Evolutionary conservation across 2,329 filamentous ascomycete genomes (phyloP), one percentile per base, ranked within the genome.

Genomic region (Aspergillus phoenicis): DNA sequence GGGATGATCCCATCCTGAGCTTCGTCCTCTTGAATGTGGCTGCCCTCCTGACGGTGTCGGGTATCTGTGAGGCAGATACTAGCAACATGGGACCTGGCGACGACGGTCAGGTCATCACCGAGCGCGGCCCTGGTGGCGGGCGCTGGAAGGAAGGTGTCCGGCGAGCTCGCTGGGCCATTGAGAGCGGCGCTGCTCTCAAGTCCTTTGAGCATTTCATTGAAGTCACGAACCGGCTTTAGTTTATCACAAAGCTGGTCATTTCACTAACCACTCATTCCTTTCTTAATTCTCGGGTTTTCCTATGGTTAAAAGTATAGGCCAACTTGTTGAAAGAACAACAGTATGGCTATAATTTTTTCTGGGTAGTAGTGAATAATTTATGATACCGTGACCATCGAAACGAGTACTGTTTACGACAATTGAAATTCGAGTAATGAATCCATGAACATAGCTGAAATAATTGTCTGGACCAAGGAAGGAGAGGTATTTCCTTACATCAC

Each of bases 21-120:
- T 99, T 99, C 72, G 92, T 99, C 20, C 83, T 98, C 55, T 90
- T 98, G 78, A 99, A 99, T 73, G 91, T 94, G 1, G 93, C 94
- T 0, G 91, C 93, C 1, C 80, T 99, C 55, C 85, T 99, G 57
- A 94, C 96, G 0, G 85, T 90, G 3, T 89, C 91, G 2, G 95
- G 95, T 3, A 82, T 97, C 36, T 96, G 93, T 73, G 94, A 98
- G 66, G 87, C 89, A 0, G 90, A 96, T 60, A 84, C 83, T 30
- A 96, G 91, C 73, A 80, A 86, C 71, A 91, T 96, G 90, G 91
- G 91, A 0, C 80, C 83, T 51, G 91, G 89, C 1, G 91, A 96
- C 69, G 90, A 94, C 70, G 91, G 91, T 0, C 83, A 88, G 45
- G 91, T 97, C 51, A 85, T 96, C 64, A 86, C 80, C 15, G 93